phyloP scores from a whole-genome alignment of 176 grass and related monocot genomes.

The Secale cereale region DNA sequence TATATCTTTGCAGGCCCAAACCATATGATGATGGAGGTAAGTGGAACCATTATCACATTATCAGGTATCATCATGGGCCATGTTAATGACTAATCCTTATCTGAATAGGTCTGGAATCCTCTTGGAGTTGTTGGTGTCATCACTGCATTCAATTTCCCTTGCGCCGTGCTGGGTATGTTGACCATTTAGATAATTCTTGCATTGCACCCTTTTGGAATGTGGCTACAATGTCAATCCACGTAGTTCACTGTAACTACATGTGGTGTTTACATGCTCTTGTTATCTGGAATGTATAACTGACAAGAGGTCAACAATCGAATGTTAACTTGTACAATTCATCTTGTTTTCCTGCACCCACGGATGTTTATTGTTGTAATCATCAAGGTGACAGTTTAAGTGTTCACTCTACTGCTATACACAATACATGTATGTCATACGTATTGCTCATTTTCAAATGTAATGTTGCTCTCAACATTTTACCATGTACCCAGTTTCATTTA shows the following conservation, averaged over 20 bases:
- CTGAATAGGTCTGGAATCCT: slow-evolving; percentile 92
- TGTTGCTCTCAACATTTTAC: not conserved
- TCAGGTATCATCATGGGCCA: slow-evolving; percentile 14
- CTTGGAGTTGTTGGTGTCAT: slow-evolving; percentile 98
- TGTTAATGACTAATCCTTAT: slow-evolving; percentile 31
- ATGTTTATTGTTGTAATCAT: not conserved
- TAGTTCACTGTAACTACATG: not conserved
- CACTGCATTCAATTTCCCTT: slow-evolving; percentile 97
- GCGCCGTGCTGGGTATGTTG: slow-evolving; percentile 79
- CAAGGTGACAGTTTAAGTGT: not conserved
- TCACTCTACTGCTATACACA: not conserved
- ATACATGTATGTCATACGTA: not conserved
- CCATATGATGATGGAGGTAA: slow-evolving; percentile 99
- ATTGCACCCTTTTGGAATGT: slow-evolving; percentile 13
- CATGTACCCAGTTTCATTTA: not conserved
- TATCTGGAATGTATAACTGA: not conserved
- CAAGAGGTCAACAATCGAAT: not conserved
- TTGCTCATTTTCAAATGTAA: not conserved
- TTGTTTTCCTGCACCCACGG: not conserved
- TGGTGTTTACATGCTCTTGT: not conserved
- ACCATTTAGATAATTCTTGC: not conserved
- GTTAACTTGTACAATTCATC: not conserved
- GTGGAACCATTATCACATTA: not conserved
- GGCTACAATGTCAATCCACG: not conserved
- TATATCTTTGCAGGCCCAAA: slow-evolving; percentile 72